Evolutionary conservation across 2,329 filamentous ascomycete genomes (phyloP), one percentile per base, ranked within the genome.

Genomic region (Phialophora tarda): DNA sequence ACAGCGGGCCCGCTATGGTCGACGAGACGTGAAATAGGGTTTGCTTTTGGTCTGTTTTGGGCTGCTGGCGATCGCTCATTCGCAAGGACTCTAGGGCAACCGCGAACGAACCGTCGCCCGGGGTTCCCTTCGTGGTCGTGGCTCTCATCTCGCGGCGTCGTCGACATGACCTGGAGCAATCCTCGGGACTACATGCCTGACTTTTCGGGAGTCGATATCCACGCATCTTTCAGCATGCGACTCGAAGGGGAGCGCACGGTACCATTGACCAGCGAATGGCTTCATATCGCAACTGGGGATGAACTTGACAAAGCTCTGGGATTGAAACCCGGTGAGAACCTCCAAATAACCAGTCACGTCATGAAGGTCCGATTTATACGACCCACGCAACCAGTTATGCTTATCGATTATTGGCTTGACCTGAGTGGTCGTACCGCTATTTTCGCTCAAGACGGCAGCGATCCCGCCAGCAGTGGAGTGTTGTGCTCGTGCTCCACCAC

Each of bases 131-230:
- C 56, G 21, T 59, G 56, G 56, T 59, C 56, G 26, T 59, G 56
- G 56, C 56, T 59, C 6, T 59, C 56, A 8, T 59, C 56, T 47
- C 56, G 56, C n/a, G 56, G 56, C 21, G 56, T 59, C 17, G 38
- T 59, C 28, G 56, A 59, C n/a, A 59, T 32, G 56, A 59, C 56
- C 11, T 59, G 56, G 56, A 59, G 56, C 34, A 59, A 59, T 48
- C 56, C 56, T 48, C 56, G 26, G 24, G 56, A 59, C 17, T 48
- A 14, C 14, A 48, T 59, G 11, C 11, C 41, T 2, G 24, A 48
- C 6, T 59, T 59, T 21, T 59, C 24, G 17, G 56, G 41, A 21
- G 41, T 59, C 3, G 26, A 59, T 17, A 47, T 59, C 17, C 56
- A 59, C 26, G 56, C 56, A 7, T 48, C 38, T 2, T 59, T 59